Evolutionary conservation across 768 basidiomycete genomes (phyloP), one percentile per base, ranked within the genome.

Genomic region (Lentinula lateritia): DNA sequence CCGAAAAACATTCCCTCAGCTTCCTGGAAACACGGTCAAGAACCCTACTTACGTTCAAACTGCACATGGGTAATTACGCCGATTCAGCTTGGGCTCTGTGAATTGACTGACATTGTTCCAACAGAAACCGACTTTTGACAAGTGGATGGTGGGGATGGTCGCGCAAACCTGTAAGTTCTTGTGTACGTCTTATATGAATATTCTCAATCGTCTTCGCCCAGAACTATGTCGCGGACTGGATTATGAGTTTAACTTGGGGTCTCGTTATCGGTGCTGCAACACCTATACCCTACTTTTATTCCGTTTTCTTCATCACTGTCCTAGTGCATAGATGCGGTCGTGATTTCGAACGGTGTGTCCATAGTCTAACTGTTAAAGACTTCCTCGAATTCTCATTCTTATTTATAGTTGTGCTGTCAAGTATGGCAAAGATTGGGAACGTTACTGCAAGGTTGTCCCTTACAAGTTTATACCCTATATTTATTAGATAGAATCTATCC

Each of bases 151-250:
- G 97, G 97, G 83, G 79, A 46, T 95, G 86, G 70, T 90, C 92
- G 28, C 87, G 96, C 74, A 99, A 99, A 75, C 95, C 95, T 36
- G 90, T 90, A 73, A 46, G 86, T 78, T n/a, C 35, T 20, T 45
- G 20, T 34, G n/a, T 32, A 42, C 6, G 23, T 28, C 32, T 16
- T 45, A 13, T 45, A 34, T 6, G n/a, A 38, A 18, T 32, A 32
- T 38, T 57, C 28, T 12, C 50, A 23, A 16, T 63, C 55, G 66
- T 12, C 42, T 32, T 34, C 9, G 13, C 16, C 32, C 61, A 91
- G 87, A 97, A 98, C 75, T 98, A 98, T 71, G 88, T 93, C 34
- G 95, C 94, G 63, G 95, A 97, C 74, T 94, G 92, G 90, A 76
- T 78, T 28, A 92, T 92, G 86, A 84, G 88, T 67, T 80, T 93